Evolutionary conservation across 2,329 filamentous ascomycete species (phyloP).

Genomic region (Echinosphaeria canescens): DNA sequence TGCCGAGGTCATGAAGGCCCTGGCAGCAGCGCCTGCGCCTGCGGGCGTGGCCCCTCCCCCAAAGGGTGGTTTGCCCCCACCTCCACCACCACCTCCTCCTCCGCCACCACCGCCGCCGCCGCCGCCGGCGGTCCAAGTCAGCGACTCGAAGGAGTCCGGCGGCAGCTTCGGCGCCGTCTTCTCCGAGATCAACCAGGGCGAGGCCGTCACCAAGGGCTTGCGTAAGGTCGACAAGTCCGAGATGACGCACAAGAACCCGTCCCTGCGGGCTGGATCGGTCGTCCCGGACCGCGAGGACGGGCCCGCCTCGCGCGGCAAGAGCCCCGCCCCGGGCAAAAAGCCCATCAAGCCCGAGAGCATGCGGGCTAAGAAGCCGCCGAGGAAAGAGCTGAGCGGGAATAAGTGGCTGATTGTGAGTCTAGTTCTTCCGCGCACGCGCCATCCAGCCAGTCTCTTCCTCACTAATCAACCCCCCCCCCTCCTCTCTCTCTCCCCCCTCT

Average conservation of each 20-base stretch:
- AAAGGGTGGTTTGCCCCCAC: conserved; percentile 15
- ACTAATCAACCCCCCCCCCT: too few relatives aligned
- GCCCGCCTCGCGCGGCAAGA: conserved; percentile 43
- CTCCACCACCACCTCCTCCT: conserved; percentile 35
- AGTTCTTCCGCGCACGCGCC: too few relatives aligned
- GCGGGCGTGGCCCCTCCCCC: too few relatives aligned
- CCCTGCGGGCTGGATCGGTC: conserved; percentile 49
- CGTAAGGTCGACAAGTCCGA: conserved; percentile 87
- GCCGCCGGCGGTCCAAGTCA: conserved; percentile 40
- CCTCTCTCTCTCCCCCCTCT: too few relatives aligned
- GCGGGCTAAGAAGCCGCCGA: conserved; percentile 62
- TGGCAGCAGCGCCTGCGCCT: not conserved
- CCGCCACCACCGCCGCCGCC: conserved; percentile 53
- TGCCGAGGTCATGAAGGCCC: conserved; percentile 36
- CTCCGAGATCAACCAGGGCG: conserved; percentile 73
- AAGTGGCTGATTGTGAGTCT: conserved; percentile 79
- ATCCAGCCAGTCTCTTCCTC: too few relatives aligned
- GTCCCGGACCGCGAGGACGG: conserved; percentile 37
- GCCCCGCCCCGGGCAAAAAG: conserved; percentile 71
- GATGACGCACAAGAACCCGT: conserved; percentile 98
- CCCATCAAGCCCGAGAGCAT: conserved; percentile 73
- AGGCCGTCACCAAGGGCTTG: conserved; percentile 68
- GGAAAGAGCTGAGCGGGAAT: conserved; percentile 63
- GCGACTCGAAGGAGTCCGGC: conserved; percentile 19
- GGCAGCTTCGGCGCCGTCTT: conserved; percentile 75